These are phyloP conservation scores for Gaertneriomyces sp. DNA, from an alignment of 192 early-diverging fungal species.

Conservation along the genomic window DNA sequence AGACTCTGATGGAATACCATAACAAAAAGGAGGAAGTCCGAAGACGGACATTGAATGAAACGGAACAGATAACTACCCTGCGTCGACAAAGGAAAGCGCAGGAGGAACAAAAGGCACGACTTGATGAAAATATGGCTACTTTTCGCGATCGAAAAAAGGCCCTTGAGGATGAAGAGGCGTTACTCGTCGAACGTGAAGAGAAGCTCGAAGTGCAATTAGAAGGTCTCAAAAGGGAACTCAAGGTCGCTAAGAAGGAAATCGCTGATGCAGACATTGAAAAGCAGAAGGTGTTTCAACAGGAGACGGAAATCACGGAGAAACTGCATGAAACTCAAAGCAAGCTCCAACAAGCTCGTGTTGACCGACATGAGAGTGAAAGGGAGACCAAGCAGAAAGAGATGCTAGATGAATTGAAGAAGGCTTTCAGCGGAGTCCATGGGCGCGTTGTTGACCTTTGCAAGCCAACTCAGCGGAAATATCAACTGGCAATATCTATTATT, in stretches of 20 bases:
- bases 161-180: conserved; percentile 43
- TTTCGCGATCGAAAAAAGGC: conserved; percentile 45
- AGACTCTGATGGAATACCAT: conserved; percentile 52
- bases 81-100: conserved; percentile 63
- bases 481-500: conserved; percentile 77
- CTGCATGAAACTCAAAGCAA: conserved; percentile 71
- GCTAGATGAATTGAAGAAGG: conserved; percentile 72
- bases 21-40: conserved; percentile 71
- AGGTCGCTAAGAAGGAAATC: conserved; percentile 55
- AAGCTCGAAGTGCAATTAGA: conserved; percentile 29
- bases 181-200: conserved; percentile 27
- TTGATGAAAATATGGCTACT: conserved; percentile 53
- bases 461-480: conserved; percentile 91
- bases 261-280: conserved; percentile 63
- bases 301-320: conserved; percentile 81
- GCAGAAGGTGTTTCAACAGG: conserved; percentile 53
- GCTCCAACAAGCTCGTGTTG: conserved; percentile 75
- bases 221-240: conserved; percentile 40
- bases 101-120: conserved; percentile 57
- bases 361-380: conserved; percentile 79
- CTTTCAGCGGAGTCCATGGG: conserved; percentile 85
- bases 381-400: conserved; percentile 73
- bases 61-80: conserved; percentile 64
- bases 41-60: conserved; percentile 61
- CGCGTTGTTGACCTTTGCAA: conserved; percentile 84